Evolutionary conservation across 495 filamentous ascomycete genomes (phyloP).

Genomic region (Aspergillus incahuasiensis): DNA sequence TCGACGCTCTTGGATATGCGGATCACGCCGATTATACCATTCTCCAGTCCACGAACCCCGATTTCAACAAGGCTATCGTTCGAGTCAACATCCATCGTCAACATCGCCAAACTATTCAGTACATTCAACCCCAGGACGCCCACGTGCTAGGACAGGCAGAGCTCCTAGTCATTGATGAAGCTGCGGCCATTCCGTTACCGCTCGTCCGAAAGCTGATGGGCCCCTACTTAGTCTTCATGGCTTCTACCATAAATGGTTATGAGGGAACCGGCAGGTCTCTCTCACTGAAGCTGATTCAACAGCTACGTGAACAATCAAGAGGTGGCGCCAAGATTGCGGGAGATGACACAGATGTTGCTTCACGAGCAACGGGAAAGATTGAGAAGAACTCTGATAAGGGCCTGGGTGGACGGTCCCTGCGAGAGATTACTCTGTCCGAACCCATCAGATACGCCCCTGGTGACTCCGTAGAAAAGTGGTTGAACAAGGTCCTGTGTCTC

Average conservation of each 20-base stretch:
- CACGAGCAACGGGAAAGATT: slow-evolving; percentile 65
- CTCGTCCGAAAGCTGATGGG: slow-evolving; percentile 92
- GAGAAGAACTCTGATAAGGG: slow-evolving; percentile 57
- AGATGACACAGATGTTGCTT: slow-evolving; percentile 62
- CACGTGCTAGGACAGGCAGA: slow-evolving; percentile 95
- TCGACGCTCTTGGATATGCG: slow-evolving; percentile 86
- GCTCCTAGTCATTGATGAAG: slow-evolving; percentile 94
- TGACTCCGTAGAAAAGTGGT: slow-evolving; percentile 91
- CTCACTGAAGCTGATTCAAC: slow-evolving; percentile 94
- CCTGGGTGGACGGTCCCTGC: slow-evolving; percentile 71
- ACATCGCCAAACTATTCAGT: slow-evolving; percentile 97
- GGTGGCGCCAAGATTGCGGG: slow-evolving; percentile 46
- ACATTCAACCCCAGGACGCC: slow-evolving; percentile 93
- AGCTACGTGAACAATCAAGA: slow-evolving; percentile 88
- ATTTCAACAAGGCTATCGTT: slow-evolving; percentile 98
- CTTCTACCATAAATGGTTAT: slow-evolving; percentile 98
- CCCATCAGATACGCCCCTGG: slow-evolving; percentile 92
- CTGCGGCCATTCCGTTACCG: slow-evolving; percentile 91
- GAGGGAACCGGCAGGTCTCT: slow-evolving; percentile 95
- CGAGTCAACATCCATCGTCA: slow-evolving; percentile 92
- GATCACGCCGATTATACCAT: slow-evolving; percentile 98
- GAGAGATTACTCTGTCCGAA: slow-evolving; percentile 87
- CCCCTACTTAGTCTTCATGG: slow-evolving; percentile 99
- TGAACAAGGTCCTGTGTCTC: slow-evolving; percentile 90
- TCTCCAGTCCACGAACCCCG: slow-evolving; percentile 95